Percentiles rank a stretch among this genome's conserved stretches.
Conservation (phyloP, 305 asterid species). For the Plantago rigida region DNA sequence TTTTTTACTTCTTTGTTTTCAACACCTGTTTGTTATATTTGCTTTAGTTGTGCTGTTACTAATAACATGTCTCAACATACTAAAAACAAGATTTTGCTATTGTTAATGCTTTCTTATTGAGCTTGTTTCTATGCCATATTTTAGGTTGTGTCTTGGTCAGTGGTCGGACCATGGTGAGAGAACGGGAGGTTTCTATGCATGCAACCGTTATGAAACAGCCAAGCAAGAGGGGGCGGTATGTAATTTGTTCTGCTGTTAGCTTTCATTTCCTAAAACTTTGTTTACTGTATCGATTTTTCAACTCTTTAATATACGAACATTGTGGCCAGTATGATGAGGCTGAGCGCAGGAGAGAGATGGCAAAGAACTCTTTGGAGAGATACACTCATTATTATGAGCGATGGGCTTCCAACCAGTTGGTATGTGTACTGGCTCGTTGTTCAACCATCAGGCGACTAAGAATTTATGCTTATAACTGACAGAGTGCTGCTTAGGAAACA, state of each 20-base stretch:
- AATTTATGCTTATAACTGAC: neutral
- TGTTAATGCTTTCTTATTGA: neutral
- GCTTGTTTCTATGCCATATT: neutral
- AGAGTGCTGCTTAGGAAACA: too few relatives aligned
- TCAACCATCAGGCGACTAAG: neutral
- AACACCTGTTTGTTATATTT: neutral
- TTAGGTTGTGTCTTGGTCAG: slow-evolving; percentile 84
- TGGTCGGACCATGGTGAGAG: slow-evolving; percentile 98
- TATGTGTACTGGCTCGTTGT: slow-evolving; percentile 28
- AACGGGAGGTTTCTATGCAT: slow-evolving; percentile 94
- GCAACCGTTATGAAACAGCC: slow-evolving; percentile 93
- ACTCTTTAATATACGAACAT: neutral
- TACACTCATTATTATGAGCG: slow-evolving; percentile 96
- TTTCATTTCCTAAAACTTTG: neutral
- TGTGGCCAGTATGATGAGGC: slow-evolving; percentile 73
- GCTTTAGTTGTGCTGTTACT: neutral
- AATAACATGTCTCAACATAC: neutral
- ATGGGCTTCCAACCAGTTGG: slow-evolving; percentile 97
- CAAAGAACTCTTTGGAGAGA: slow-evolving; percentile 92
- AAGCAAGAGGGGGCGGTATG: slow-evolving; percentile 94
- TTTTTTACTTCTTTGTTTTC: neutral
- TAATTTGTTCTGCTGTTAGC: slow-evolving; percentile 10
- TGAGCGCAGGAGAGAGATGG: slow-evolving; percentile 96
- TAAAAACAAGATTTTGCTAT: neutral
- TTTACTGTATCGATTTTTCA: neutral